These are phyloP conservation scores for Globisporangium yorkense DNA, from an alignment of 352 stramenopile genomes.

Conservation along the genomic window DNA sequence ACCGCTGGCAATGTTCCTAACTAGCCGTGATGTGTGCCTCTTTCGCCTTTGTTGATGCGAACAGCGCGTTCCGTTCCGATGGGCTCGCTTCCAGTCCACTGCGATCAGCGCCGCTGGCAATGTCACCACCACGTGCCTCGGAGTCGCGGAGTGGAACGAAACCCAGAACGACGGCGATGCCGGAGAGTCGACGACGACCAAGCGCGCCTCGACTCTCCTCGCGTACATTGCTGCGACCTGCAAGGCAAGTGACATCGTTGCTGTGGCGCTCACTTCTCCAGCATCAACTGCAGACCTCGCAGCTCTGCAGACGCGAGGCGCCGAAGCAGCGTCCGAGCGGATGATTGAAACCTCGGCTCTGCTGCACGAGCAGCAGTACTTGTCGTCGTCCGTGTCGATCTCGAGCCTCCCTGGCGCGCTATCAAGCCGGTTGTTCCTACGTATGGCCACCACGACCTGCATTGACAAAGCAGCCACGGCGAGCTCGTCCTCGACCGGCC, in stretches of 20 bases:
- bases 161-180: constrained; percentile 11
- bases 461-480: constrained; percentile 16
- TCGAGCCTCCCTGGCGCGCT: constrained; percentile 6
- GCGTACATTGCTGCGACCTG: constrained; percentile 9
- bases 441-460: constrained; percentile 18
- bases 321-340: constrained; percentile 5
- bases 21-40: neutral
- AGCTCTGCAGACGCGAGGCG: constrained; percentile 11
- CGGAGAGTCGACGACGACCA: neutral
- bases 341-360: constrained; percentile 15
- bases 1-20: neutral
- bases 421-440: constrained; percentile 25
- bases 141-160: constrained; percentile 22
- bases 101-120: neutral
- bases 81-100: constrained; percentile 23
- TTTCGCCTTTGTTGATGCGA: neutral
- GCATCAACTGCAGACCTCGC: constrained; percentile 8
- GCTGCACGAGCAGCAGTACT: constrained; percentile 11
- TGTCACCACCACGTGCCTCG: constrained; percentile 16
- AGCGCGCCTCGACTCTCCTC: neutral
- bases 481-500: constrained; percentile 1
- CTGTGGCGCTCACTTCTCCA: constrained; percentile 21
- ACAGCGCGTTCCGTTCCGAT: constrained; percentile 15
- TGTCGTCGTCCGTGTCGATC: constrained; percentile 7
- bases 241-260: constrained; percentile 21